Conservation (phyloP, 108 stramenopile species). For the Stephanodiscus minutulus region DNA sequence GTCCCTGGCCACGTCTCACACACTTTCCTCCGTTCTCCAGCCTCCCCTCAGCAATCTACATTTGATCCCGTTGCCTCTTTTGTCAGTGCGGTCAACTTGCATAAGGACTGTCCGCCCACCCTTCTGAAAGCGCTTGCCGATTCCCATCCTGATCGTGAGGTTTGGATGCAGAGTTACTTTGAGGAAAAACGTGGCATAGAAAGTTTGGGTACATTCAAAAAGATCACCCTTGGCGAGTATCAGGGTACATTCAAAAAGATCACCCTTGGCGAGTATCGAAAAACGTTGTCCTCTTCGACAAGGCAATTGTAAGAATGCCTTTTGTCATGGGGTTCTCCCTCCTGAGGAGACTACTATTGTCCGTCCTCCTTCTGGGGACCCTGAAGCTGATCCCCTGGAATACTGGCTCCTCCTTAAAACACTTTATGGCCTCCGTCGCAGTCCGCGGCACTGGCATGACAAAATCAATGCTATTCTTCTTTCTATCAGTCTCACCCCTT, state of each 20-base stretch:
- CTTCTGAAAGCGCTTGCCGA: too few relatives aligned
- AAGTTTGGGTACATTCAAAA: not conserved
- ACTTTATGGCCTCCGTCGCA: constrained; percentile 5
- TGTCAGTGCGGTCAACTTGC: too few relatives aligned
- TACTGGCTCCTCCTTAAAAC: too few relatives aligned
- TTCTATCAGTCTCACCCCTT: constrained; percentile 9
- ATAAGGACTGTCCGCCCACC: too few relatives aligned
- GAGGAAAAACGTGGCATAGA: not conserved
- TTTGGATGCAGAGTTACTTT: constrained; percentile 9
- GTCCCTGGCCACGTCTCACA: too few relatives aligned
- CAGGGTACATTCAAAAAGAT: not conserved
- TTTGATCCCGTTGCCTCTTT: too few relatives aligned
- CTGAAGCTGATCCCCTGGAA: too few relatives aligned
- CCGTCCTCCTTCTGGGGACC: too few relatives aligned
- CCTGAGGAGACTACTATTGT: too few relatives aligned
- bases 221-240: too few relatives aligned
- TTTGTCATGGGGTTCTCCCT: constrained; percentile 11
- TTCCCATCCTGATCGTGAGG: not conserved
- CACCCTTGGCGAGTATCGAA: constrained; percentile 1
- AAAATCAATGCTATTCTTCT: constrained; percentile 1
- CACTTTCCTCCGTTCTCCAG: too few relatives aligned
- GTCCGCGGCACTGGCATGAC: constrained; percentile 31
- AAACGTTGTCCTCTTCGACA: constrained; percentile 7
- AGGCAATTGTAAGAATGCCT: constrained; percentile 33
- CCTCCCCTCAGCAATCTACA: too few relatives aligned